Percentiles rank a stretch among this genome's conserved stretches.
Evolutionary conservation across 306 rosid species (phyloP).

Genomic region (Corylus avellana): DNA sequence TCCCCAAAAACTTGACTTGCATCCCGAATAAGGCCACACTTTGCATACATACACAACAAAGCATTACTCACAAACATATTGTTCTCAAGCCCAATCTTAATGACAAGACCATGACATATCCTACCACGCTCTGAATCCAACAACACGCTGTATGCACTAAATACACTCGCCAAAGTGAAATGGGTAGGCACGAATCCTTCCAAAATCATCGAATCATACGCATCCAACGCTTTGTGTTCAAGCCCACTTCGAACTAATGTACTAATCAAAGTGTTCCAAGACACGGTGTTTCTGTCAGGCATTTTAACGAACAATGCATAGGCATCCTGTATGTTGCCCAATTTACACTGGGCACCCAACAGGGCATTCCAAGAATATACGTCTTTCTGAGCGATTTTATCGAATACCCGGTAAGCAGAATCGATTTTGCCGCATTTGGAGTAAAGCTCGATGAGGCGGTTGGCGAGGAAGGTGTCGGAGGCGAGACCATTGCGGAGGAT

Average conservation of each 20-base stretch:
- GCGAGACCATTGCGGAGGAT: constrained; percentile 40
- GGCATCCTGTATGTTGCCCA: constrained; percentile 35
- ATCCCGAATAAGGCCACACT: constrained; percentile 53
- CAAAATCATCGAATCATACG: constrained; percentile 47
- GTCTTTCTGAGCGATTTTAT: constrained; percentile 46
- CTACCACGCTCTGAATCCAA: constrained; percentile 51
- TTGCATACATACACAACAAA: constrained; percentile 59
- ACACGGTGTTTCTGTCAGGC: constrained; percentile 68
- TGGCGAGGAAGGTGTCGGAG: constrained; percentile 53
- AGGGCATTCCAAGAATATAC: constrained; percentile 76
- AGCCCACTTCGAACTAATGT: constrained; percentile 52
- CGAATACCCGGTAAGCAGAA: constrained; percentile 49
- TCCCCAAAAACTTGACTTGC: constrained; percentile 55
- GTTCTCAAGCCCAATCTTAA: constrained; percentile 56
- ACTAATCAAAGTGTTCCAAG: constrained; percentile 62
- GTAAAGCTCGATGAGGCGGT: constrained; percentile 58
- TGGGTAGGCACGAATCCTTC: constrained; percentile 58
- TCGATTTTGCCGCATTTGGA: constrained; percentile 47
- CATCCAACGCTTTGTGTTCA: constrained; percentile 50
- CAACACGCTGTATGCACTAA: constrained; percentile 57
- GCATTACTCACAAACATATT: constrained; percentile 61
- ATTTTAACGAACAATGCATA: constrained; percentile 50
- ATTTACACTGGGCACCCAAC: constrained; percentile 48
- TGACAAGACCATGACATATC: constrained; percentile 58
- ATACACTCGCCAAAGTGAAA: constrained; percentile 61